A percentile compares a stretch with the other conserved stretches of the same genome.
Conservation (phyloP, 148 eudicot species). For the Arctostaphylos glauca region DNA sequence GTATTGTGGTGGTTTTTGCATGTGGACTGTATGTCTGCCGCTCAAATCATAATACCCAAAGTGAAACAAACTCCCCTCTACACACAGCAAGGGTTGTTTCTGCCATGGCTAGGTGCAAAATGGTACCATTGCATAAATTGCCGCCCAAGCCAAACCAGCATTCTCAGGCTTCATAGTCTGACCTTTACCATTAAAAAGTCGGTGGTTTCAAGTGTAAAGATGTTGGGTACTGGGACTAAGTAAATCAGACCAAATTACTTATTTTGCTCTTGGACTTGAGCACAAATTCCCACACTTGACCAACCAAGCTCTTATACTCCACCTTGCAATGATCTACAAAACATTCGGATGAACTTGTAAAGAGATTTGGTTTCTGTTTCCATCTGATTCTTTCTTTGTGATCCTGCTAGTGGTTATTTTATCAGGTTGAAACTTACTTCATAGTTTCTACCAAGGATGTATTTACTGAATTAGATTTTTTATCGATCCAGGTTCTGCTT, state of each 20-base stretch:
- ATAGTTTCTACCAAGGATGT: neutral
- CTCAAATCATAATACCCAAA: neutral
- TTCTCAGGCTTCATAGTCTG: neutral
- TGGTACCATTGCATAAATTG: too few species aligned
- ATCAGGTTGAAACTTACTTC: neutral
- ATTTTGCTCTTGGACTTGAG: neutral
- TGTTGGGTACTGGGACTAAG: neutral
- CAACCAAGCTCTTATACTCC: neutral
- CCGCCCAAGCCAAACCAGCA: neutral
- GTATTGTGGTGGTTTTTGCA: neutral
- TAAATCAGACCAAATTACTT: neutral
- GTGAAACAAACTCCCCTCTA: neutral
- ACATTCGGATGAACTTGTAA: neutral
- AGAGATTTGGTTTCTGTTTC: neutral
- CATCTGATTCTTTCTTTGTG: neutral
- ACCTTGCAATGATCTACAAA: neutral
- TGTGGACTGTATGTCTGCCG: neutral
- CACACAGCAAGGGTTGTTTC: too few species aligned
- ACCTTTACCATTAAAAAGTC: neutral
- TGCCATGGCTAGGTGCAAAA: neutral
- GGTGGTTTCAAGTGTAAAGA: neutral
- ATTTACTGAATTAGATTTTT: neutral
- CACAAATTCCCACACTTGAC: neutral
- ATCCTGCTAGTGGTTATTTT: neutral
- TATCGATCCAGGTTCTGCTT: constrained; percentile 34